Evolutionary conservation across 148 eudicot genomes (phyloP).

Genomic region (Camellia lanceoleosa): DNA sequence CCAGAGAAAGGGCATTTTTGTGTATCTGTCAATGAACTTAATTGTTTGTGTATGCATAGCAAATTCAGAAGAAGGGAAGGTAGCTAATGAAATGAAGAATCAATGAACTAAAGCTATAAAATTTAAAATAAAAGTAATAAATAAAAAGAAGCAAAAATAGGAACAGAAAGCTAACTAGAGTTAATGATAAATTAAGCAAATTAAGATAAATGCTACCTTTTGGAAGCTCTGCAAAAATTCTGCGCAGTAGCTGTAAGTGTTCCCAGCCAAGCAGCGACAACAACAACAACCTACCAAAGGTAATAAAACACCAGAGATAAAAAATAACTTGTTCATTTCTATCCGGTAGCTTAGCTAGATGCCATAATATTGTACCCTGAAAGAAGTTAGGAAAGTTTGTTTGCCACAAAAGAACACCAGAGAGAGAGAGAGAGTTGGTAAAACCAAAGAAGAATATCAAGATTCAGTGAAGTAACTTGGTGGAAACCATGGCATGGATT

Average conservation of each 20-base stretch:
- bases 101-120: neutral
- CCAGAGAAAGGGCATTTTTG: neutral
- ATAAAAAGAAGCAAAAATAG: neutral
- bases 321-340: neutral
- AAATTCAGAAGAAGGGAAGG: neutral
- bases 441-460: neutral
- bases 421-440: neutral
- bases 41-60: neutral
- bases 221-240: slow-evolving; percentile 30
- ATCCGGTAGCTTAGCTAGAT: neutral
- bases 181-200: slow-evolving; percentile 15
- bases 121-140: neutral
- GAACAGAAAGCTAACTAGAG: neutral
- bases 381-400: slow-evolving; percentile 13
- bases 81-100: slow-evolving; percentile 5
- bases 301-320: no score
- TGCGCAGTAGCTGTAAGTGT: slow-evolving; percentile 32
- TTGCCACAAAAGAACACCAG: neutral
- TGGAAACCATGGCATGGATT: slow-evolving; percentile 8
- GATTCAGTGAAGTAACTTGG: slow-evolving; percentile 4
- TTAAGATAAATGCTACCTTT: slow-evolving; percentile 30
- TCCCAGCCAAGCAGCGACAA: slow-evolving; percentile 40
- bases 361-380: neutral
- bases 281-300: slow-evolving; percentile 29
- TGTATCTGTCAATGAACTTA: no score